Evolutionary conservation across 2,329 filamentous ascomycete genomes (phyloP).

Genomic region (Trichoderma harzianum): DNA sequence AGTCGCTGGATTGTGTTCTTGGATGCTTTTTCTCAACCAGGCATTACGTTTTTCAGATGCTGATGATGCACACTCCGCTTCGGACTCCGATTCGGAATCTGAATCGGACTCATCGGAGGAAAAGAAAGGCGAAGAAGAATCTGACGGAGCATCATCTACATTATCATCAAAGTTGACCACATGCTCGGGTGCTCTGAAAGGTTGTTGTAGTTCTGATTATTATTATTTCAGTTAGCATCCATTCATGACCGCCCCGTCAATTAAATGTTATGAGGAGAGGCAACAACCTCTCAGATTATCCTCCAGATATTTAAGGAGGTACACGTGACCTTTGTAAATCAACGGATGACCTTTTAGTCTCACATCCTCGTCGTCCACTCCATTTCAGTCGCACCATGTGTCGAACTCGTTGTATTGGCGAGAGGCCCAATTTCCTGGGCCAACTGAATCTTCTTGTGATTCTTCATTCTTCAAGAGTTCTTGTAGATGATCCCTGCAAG

Average conservation of each 20-base stretch:
- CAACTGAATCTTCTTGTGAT: background rate
- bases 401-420: background rate
- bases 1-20: too few relatives aligned
- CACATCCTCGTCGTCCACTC: background rate
- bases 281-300: background rate
- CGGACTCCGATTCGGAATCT: too few relatives aligned
- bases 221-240: background rate
- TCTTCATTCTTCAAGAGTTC: background rate
- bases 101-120: too few relatives aligned
- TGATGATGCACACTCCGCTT: background rate
- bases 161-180: background rate
- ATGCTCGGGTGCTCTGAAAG: background rate
- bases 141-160: background rate
- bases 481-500: background rate
- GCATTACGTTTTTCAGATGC: background rate
- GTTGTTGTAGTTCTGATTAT: background rate
- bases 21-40: background rate
- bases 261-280: background rate
- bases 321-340: background rate
- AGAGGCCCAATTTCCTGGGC: background rate
- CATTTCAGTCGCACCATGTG: fast-evolving
- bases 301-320: background rate
- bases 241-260: background rate
- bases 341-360: background rate
- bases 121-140: background rate